Percentiles rank a stretch among this genome's conserved stretches.
These are phyloP conservation scores for Yarrowia sp. DNA, from an alignment of 805 yeast genomes.

Conservation along the genomic window DNA sequence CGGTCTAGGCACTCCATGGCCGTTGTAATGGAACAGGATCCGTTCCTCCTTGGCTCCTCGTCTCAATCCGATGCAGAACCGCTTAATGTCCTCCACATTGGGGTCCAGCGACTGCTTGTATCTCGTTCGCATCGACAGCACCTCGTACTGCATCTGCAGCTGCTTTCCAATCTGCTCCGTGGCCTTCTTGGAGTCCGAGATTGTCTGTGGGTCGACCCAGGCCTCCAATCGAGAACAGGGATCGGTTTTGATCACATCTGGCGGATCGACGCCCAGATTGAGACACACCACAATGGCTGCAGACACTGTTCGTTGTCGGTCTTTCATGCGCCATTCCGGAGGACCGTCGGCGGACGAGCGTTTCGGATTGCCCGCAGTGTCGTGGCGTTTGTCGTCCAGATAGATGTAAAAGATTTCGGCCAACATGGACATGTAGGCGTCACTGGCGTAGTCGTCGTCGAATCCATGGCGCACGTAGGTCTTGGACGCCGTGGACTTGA, in stretches of 20 bases:
- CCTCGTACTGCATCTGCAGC: constrained; percentile 87
- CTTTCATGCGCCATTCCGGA: constrained; percentile 91
- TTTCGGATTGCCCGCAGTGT: constrained; percentile 81
- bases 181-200: constrained; percentile 86
- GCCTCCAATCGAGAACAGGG: constrained; percentile 93
- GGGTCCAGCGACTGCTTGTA: constrained; percentile 94
- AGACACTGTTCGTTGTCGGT: constrained; percentile 88
- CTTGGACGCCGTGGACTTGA: constrained; percentile 44
- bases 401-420: constrained; percentile 76
- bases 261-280: constrained; percentile 96
- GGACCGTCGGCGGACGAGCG: constrained; percentile 54
- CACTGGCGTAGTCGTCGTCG: constrained; percentile 62
- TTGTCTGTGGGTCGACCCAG: constrained; percentile 87
- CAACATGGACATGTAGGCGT: constrained; percentile 56
- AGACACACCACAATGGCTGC: constrained; percentile 92
- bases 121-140: constrained; percentile 82
- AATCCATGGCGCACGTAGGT: constrained; percentile 65
- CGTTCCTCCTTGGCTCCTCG: constrained; percentile 93
- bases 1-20: constrained; percentile 98
- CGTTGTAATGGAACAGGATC: constrained; percentile 91
- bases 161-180: constrained; percentile 89
- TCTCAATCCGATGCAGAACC: constrained; percentile 87
- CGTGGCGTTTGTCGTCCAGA: constrained; percentile 90
- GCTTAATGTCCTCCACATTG: constrained; percentile 90
- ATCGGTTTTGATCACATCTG: constrained; percentile 89